Base-by-base conservation (phyloP, 495 filamentous ascomycete genomes). In the Letharia columbiana region DNA sequence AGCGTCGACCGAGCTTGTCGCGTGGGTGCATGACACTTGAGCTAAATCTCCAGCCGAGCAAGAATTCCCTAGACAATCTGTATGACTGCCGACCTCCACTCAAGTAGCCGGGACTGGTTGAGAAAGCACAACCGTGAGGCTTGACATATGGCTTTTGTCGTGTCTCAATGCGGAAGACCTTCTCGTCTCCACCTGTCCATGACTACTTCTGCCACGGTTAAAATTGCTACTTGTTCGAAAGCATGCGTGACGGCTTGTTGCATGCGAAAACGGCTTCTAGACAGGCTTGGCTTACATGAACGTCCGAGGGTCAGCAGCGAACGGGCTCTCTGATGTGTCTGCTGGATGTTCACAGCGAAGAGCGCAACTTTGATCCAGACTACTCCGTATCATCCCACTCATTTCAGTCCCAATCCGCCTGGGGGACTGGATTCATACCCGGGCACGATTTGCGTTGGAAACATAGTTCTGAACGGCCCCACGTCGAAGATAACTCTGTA, bases 21-120 rank as follows among this genome's bases (percentile, higher is more conserved):
- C 63, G 63, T 65, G 63, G 54, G 63, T 65, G 54, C 54, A 57
- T 65, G 63, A 65, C 63, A 65, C 37, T 15, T 39, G 41, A 60
- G 63, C 63, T 65, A 65, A 60, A n/a, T 23, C 4, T 60, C 41
- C 52, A 33, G 39, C 35, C 52, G 40, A 58, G 63, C 56, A 65
- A 41, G 63, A 65, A 28, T 59, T 60, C 28, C 54, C 63, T 65
- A 58, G 33, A 56, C 41, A 39, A 45, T 41, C 54, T 39, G 10
- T 60, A 42, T 15, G 18, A 40, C 31, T 11, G 42, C 33, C 54
- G 17, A 57, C 33, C 33, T 57, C 33, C 31, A 20, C 54, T 37
- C 54, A 20, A 57, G 17, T 57, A 37, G 54, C 54, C 33, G 33
- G 54, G 54, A 57, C 33, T 57, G 20, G 33, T 37, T 20, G 18